Evolutionary conservation across 164 flowering plant species (phyloP).

Genomic region (Sedum album): DNA sequence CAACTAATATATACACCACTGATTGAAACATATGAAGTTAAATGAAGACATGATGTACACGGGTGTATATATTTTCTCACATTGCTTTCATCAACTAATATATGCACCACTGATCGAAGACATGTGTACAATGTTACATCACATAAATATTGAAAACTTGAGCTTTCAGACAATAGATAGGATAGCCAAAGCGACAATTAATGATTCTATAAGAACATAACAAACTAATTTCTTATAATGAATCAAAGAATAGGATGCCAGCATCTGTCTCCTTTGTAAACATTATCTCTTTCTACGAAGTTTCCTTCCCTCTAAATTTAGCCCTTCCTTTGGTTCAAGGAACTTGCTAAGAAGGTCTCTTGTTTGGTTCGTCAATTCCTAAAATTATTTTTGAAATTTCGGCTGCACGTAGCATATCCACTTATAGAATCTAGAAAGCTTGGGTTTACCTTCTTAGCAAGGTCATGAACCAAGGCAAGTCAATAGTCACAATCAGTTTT

Average conservation of each 20-base stretch:
- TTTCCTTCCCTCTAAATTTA: not conserved
- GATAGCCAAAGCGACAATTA: not conserved
- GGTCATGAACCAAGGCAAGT: not conserved
- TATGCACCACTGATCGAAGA: not conserved
- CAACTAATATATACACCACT: too few relatives aligned
- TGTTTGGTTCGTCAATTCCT: not conserved
- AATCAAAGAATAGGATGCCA: conserved; percentile 2
- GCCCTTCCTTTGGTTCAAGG: conserved; percentile 2
- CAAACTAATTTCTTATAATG: not conserved
- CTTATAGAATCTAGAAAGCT: not conserved
- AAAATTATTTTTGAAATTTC: not conserved
- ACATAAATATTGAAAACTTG: not conserved
- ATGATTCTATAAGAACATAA: not conserved
- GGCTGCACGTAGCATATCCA: too few relatives aligned
- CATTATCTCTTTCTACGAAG: conserved; percentile 2
- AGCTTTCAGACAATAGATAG: not conserved
- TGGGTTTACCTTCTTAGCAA: conserved; percentile 2
- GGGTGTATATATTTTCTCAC: too few relatives aligned
- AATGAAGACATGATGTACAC: too few relatives aligned
- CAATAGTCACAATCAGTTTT: not conserved
- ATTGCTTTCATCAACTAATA: too few relatives aligned
- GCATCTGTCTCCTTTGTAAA: conserved; percentile 4
- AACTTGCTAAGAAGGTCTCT: not conserved
- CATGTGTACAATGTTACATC: not conserved
- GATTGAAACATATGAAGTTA: too few relatives aligned